Base-by-base conservation (phyloP, 495 filamentous ascomycete species). In the Pseudomonodictys pantanalensis region DNA sequence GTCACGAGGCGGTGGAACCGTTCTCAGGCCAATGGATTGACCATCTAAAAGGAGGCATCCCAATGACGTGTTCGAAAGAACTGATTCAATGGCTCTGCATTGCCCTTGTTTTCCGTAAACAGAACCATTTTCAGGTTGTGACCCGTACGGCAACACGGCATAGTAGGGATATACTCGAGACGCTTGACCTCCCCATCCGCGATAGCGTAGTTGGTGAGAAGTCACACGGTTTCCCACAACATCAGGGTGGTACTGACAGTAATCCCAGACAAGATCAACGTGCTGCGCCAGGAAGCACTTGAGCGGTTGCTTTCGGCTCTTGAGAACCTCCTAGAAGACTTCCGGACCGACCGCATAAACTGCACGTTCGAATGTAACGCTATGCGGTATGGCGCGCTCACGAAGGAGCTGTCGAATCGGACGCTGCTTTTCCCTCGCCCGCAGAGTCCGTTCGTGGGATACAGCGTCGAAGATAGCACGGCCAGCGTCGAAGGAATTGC, bases 81-180 rank as follows among this genome's bases (percentile, higher is more conserved):
- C 48, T 52, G 4, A 52, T 52, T 24, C 48, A 52, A 24, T 52
- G 48, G 48, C 48, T 52, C 29, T 52, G 48, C 48, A 35, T 52
- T 38, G 32, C 48, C n/a, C 29, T 9, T 5, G 29, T 35, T 29
- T 52, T 52, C 48, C 7, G 23, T 4, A 52, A 52, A 18, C 7
- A 23, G 30, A 23, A 12, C 17, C 20, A 9, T 6, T 52, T 52
- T 24, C 4, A 52, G 48, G 48, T 12, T 32, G 30, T 52, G 4
- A 52, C 48, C 35, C 48, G 25, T 38, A 35, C 29, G 7, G 29
- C 48, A 5, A 8, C 35, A 35, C 29, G 48, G 4, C 48, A 18
- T 5, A 11, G 7, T 24, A 52, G 48, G 22, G 48, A 52, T 23
- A 7, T 52, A 18, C 9, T 52, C 30, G 26, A 52, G 3, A 52